phyloP scores from a whole-genome alignment of 148 eudicot species.

The Cornus controversa region DNA sequence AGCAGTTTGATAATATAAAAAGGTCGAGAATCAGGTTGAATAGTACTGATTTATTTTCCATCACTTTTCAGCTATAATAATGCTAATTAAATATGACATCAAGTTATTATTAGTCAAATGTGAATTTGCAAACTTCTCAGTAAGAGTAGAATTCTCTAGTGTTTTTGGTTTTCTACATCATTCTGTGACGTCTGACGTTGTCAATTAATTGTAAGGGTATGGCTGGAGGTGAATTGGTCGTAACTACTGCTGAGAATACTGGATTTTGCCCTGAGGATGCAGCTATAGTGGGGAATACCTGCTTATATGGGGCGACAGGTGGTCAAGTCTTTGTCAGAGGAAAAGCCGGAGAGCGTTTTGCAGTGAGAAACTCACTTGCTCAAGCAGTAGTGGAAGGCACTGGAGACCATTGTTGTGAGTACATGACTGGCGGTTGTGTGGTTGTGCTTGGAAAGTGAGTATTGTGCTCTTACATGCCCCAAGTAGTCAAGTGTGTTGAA shows the following conservation, averaged over 20 bases:
- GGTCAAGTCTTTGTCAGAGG: slow-evolving; percentile 92
- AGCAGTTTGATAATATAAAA: no score
- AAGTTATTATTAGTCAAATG: neutral
- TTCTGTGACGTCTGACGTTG: slow-evolving; percentile 6
- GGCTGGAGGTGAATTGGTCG: slow-evolving; percentile 99
- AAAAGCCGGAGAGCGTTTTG: slow-evolving; percentile 98
- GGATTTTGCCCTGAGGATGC: slow-evolving; percentile 94
- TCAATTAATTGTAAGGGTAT: slow-evolving; percentile 56
- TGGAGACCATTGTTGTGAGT: slow-evolving; percentile 95
- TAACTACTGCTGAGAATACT: slow-evolving; percentile 77
- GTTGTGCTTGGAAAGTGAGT: slow-evolving; percentile 93
- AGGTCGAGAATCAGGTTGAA: no score
- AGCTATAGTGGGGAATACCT: slow-evolving; percentile 90
- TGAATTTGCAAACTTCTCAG: neutral
- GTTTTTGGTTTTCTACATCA: neutral
- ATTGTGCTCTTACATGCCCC: slow-evolving; percentile 11
- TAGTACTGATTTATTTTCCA: no score
- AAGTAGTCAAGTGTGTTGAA: neutral
- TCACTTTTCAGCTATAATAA: no score
- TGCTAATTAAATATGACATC: no score
- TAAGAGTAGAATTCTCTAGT: neutral
- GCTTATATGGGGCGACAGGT: slow-evolving; percentile 97
- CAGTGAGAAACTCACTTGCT: slow-evolving; percentile 94
- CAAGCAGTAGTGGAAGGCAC: slow-evolving; percentile 96
- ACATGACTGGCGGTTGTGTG: slow-evolving; percentile 99